Evolutionary conservation across 139 green algal genomes (phyloP).

Genomic region (Nannochloris sp.): DNA sequence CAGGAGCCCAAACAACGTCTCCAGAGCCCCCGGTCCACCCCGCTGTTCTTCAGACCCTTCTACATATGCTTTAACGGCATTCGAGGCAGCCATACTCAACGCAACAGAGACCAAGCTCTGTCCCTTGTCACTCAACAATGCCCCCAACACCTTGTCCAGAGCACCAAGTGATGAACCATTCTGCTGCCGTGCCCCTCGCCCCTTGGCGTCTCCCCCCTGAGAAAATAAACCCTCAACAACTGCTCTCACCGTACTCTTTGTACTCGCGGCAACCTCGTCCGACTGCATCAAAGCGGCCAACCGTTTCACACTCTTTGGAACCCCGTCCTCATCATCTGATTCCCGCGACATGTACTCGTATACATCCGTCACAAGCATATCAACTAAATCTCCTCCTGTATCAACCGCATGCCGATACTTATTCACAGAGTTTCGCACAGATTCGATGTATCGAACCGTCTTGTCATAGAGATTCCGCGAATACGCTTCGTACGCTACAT

Average conservation of each 20-base stretch:
- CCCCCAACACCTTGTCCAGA: constrained; percentile 22
- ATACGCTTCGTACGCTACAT: neutral
- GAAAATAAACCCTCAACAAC: constrained; percentile 1
- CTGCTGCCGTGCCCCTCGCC: neutral
- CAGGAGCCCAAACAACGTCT: constrained; percentile 21
- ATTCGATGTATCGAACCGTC: constrained; percentile 4
- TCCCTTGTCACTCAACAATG: constrained; percentile 28
- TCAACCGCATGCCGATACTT: constrained; percentile 30
- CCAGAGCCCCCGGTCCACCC: neutral
- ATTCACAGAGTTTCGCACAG: constrained; percentile 15
- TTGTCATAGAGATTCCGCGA: neutral
- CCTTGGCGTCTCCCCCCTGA: neutral
- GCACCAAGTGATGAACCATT: neutral
- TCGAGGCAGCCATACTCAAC: constrained; percentile 30
- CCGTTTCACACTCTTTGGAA: constrained; percentile 33
- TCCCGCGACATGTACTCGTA: constrained; percentile 30
- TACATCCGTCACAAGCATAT: constrained; percentile 23
- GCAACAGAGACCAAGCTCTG: constrained; percentile 33
- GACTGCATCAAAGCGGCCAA: constrained; percentile 34
- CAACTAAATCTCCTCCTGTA: constrained; percentile 21
- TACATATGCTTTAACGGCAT: constrained; percentile 14
- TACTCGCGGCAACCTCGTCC: constrained; percentile 12
- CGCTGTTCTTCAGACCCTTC: neutral
- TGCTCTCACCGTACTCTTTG: constrained; percentile 10
- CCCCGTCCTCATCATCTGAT: constrained; percentile 1